phyloP scores from a whole-genome alignment of 2,329 filamentous ascomycete species.

The Didymella pomorum region DNA sequence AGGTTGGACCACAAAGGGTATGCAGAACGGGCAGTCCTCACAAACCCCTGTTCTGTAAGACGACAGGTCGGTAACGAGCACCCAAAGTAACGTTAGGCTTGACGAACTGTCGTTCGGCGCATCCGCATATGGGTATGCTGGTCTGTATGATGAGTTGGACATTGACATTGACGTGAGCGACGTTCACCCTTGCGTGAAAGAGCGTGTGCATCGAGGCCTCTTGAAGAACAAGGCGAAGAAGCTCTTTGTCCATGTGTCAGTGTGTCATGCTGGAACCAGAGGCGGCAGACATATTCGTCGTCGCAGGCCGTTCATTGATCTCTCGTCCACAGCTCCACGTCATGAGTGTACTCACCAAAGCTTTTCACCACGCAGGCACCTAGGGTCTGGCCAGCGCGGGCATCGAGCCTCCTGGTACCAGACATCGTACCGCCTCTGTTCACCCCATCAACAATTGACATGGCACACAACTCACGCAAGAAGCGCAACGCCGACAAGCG shows the following conservation, averaged over 20 bases:
- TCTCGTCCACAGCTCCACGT: neutral
- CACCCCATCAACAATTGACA: neutral
- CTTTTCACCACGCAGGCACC: neutral
- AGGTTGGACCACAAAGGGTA: neutral
- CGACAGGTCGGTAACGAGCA: neutral
- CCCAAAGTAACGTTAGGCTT: neutral
- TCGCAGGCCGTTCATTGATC: neutral
- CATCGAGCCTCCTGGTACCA: neutral
- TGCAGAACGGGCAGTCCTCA: neutral
- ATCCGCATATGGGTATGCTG: neutral
- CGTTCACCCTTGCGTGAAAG: neutral
- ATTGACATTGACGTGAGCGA: neutral
- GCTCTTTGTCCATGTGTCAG: neutral
- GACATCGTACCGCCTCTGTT: neutral
- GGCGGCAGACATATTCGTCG: neutral
- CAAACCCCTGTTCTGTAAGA: neutral
- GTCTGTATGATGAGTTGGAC: neutral
- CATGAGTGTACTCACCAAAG: neutral
- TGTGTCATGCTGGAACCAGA: neutral
- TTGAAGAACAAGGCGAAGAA: neutral
- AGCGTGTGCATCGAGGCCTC: neutral
- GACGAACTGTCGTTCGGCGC: neutral
- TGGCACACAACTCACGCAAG: conserved; percentile 5
- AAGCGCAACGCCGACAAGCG: neutral
- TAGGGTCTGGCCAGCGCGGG: neutral